A percentile compares a stretch with the other conserved stretches of the same genome.
Evolutionary conservation across 73 alveolate species (phyloP).

Genomic region (Paraurostyla sp.): DNA sequence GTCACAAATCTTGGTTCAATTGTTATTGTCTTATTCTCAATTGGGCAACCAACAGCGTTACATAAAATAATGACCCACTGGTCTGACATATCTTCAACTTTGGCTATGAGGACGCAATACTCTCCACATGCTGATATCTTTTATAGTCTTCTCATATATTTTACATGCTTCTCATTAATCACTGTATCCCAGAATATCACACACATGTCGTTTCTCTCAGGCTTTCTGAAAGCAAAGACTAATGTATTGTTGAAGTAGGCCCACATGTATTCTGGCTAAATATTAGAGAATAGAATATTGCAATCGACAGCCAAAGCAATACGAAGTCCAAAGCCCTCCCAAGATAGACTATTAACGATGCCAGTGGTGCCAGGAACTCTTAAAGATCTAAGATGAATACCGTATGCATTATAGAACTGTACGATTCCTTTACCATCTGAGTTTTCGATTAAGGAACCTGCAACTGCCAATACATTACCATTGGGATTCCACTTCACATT

Average conservation of each 20-base stretch:
- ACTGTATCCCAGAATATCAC: constrained; percentile 98
- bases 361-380: constrained; percentile 85
- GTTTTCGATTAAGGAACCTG: constrained; percentile 79
- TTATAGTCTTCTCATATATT: constrained; percentile 85
- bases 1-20: constrained; percentile 97
- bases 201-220: constrained; percentile 97
- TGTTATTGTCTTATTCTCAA: constrained; percentile 92
- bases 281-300: constrained; percentile 96
- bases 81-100: constrained; percentile 73
- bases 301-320: constrained; percentile 97
- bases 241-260: constrained; percentile 96
- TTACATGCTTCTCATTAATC: constrained; percentile 86
- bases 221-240: constrained; percentile 96
- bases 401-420: constrained; percentile 90
- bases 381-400: constrained; percentile 94
- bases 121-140: constrained; percentile 84
- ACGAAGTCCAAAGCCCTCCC: constrained; percentile 99
- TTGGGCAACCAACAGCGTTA: constrained; percentile 98
- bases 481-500: constrained; percentile 87
- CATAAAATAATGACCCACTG: constrained; percentile 91
- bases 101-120: constrained; percentile 87
- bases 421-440: constrained; percentile 88
- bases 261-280: constrained; percentile 97
- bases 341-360: constrained; percentile 87
- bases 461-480: constrained; percentile 86